phyloP scores from a whole-genome alignment of 1,284 basidiomycete species.

The Cutaneotrichosporon sp. region DNA sequence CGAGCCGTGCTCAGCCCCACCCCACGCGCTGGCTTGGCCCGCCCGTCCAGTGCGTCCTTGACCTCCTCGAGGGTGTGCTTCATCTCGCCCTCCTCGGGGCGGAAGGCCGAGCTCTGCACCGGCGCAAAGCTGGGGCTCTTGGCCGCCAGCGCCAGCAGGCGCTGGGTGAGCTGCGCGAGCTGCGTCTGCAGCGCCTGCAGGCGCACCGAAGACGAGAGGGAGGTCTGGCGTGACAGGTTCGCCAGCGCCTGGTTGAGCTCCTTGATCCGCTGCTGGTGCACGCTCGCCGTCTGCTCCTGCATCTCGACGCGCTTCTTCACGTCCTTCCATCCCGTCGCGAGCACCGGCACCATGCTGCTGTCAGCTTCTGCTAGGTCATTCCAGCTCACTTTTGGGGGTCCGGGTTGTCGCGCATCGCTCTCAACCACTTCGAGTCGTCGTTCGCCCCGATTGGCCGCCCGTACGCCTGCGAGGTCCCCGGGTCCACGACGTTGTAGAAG shows the following conservation, averaged over 20 bases:
- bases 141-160: conserved; percentile 70
- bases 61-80: conserved; percentile 70
- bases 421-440: conserved; percentile 76
- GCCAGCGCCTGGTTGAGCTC: conserved; percentile 69
- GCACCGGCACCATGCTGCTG: conserved; percentile 73
- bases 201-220: conserved; percentile 69
- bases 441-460: conserved; percentile 71
- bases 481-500: conserved; percentile 85
- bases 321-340: conserved; percentile 80
- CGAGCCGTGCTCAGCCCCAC: conserved; percentile 34
- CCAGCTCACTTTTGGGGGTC: conserved; percentile 69
- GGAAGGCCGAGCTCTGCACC: conserved; percentile 70
- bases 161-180: conserved; percentile 72
- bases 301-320: conserved; percentile 77
- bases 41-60: conserved; percentile 67
- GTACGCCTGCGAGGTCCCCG: conserved; percentile 67
- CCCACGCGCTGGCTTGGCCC: conserved; percentile 32
- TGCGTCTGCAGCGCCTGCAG: conserved; percentile 66
- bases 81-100: conserved; percentile 77
- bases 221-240: conserved; percentile 66
- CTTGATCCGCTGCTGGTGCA: conserved; percentile 71
- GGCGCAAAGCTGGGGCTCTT: conserved; percentile 79
- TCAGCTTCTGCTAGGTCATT: background rate
- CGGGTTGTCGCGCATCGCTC: conserved; percentile 77
- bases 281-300: conserved; percentile 67